phyloP scores from a whole-genome alignment of 306 rosid species.

The Neltuma alba region DNA sequence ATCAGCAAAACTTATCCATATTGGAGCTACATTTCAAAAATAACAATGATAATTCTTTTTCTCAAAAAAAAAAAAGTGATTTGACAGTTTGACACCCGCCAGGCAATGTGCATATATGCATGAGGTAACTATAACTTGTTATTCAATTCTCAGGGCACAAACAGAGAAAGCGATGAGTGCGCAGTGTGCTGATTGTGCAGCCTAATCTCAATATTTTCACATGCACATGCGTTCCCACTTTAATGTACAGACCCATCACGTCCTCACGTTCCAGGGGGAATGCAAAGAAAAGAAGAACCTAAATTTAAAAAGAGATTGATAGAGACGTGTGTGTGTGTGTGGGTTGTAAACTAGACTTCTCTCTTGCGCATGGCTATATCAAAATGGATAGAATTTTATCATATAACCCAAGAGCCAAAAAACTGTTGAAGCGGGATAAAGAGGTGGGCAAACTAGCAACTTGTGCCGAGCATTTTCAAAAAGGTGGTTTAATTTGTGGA shows the following conservation, averaged over 20 bases:
- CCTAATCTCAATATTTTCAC: constrained; percentile 48
- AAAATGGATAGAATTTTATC: not conserved
- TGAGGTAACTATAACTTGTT: too few species aligned
- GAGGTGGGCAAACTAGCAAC: constrained; percentile 39
- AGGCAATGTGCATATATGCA: too few species aligned
- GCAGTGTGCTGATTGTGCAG: not conserved
- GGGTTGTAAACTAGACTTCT: too few species aligned
- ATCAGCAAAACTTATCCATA: too few species aligned
- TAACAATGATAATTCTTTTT: too few species aligned
- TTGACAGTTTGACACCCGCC: too few species aligned
- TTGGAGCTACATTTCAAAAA: too few species aligned
- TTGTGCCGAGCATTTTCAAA: constrained; percentile 16
- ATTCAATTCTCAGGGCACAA: not conserved
- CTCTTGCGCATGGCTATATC: too few species aligned
- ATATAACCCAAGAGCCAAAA: not conserved
- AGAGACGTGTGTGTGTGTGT: too few species aligned
- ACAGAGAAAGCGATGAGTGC: not conserved
- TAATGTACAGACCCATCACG: constrained; percentile 15
- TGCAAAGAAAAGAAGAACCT: not conserved
- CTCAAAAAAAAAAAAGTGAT: too few species aligned
- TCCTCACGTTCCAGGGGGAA: not conserved
- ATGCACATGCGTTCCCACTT: constrained; percentile 47
- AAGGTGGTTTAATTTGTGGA: constrained; percentile 15
- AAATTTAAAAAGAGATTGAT: too few species aligned
- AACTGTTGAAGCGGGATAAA: not conserved